A percentile compares a stretch with the other conserved stretches of the same genome.
phyloP scores from a whole-genome alignment of 768 basidiomycete species.

The Boletus coccyginus region DNA sequence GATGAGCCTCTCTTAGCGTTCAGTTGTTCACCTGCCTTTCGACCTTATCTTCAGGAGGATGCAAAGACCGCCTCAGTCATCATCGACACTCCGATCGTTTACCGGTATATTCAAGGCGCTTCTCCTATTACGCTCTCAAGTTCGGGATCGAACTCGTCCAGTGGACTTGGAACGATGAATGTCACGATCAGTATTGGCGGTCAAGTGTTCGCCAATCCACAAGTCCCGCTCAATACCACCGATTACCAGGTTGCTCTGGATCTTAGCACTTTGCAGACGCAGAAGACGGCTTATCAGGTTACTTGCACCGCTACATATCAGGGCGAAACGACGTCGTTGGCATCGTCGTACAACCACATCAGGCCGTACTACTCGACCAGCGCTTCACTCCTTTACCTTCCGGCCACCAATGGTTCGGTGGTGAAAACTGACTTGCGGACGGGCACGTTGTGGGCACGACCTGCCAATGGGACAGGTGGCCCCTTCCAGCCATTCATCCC shows the following conservation, averaged over 20 bases:
- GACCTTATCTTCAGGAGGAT: constrained; percentile 49
- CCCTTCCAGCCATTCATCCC: too few species aligned
- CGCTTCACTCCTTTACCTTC: constrained; percentile 41
- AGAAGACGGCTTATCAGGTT: constrained; percentile 30
- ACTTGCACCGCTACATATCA: constrained; percentile 35
- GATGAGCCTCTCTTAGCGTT: constrained; percentile 40
- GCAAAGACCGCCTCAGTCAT: constrained; percentile 16
- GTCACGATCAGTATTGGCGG: constrained; percentile 33
- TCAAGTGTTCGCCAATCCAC: constrained; percentile 18
- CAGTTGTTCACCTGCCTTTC: constrained; percentile 45
- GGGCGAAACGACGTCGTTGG: not conserved
- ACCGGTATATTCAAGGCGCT: constrained; percentile 34
- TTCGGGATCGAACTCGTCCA: too few species aligned
- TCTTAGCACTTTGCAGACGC: constrained; percentile 29
- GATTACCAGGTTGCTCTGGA: constrained; percentile 25
- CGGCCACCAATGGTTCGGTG: constrained; percentile 34
- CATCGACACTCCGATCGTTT: constrained; percentile 13
- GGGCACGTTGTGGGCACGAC: too few species aligned
- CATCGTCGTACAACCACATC: not conserved
- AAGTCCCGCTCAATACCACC: constrained; percentile 31
- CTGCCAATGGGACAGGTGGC: too few species aligned
- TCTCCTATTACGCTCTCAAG: constrained; percentile 23
- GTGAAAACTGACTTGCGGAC: constrained; percentile 50
- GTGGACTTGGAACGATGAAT: constrained; percentile 6
- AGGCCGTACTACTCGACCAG: constrained; percentile 32